Evolutionary conservation across 106 monocot genomes (phyloP).

Genomic region (Dendrobium catenatum): DNA sequence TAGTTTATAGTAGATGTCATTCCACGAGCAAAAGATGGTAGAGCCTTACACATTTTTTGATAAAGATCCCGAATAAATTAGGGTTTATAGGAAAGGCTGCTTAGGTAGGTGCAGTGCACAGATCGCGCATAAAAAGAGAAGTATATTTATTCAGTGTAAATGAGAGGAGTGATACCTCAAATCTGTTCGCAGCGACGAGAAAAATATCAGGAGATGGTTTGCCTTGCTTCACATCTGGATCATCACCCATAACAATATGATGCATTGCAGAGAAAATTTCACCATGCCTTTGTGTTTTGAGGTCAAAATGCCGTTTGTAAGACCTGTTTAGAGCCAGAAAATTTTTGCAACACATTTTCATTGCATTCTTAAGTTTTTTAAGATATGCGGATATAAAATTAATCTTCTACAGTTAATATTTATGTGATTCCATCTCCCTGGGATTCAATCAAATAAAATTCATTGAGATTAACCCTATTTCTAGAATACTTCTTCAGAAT

Average conservation of each 20-base stretch:
- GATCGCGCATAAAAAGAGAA: neutral
- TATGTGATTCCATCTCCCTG: neutral
- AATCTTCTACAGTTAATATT: neutral
- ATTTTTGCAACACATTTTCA: neutral
- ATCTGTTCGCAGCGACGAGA: constrained; percentile 75
- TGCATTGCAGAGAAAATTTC: constrained; percentile 75
- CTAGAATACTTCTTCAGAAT: neutral
- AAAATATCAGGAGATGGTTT: constrained; percentile 89
- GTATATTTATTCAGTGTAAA: neutral
- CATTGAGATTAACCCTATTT: neutral
- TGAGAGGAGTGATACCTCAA: constrained; percentile 43
- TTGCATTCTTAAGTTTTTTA: neutral
- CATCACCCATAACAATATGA: constrained; percentile 89
- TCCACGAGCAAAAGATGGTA: neutral
- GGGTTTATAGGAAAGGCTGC: neutral
- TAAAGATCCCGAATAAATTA: neutral
- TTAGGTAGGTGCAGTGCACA: neutral
- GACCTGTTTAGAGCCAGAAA: constrained; percentile 27
- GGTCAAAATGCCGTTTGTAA: constrained; percentile 48
- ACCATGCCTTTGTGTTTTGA: constrained; percentile 79
- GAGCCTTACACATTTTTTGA: neutral
- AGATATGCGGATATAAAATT: neutral
- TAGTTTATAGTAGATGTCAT: neutral
- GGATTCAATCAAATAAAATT: neutral
- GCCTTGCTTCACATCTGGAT: constrained; percentile 79